Evolutionary conservation across 2,329 filamentous ascomycete species (phyloP), one percentile per base, ranked within the genome.

Genomic region (Immersiporthe knoxdaviesiana): DNA sequence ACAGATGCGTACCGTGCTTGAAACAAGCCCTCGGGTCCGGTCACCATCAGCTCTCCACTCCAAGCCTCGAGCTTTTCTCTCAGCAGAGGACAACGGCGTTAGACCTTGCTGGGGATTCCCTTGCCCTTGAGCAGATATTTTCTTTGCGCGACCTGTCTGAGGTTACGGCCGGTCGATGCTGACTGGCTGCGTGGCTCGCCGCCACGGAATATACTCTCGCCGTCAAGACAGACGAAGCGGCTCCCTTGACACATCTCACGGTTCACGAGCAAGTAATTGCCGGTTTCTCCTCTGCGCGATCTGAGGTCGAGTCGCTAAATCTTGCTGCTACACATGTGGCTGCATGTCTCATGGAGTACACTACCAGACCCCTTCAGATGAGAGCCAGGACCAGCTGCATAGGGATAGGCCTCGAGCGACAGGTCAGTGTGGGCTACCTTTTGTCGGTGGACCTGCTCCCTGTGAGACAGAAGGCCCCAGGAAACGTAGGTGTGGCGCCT

Each of bases 311-410:
- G 66, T 66, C 66, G 69, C 67, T 63, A 60, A 66, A 70, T 69
- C 66, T 66, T 66, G 59, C 66, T 68, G 69, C 69, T 68, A 70
- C 69, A 69, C 63, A 62, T 70, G 66, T 68, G 56, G 66, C 66
- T 69, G 66, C 66, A 70, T 70, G 69, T 70, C 69, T 70, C 66
- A 66, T 66, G 66, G 63, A 63, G 66, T 66, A 63, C 66, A 62
- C 39, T 35, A 60, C 60, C 69, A 67, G 66, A 67, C 62, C 63
- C n/a, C 66, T 64, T 44, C 52, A 70, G 50, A 56, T 39, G 63
- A 56, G 41, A 59, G n/a, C n/a, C 50, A 54, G 54, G 69, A 32
- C 37, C 69, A 44, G 65, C 39, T 59, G 32, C 44, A 41, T 47
- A 21, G 50, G 39, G 52, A 66, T 18, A 66, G 52, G 50, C 63